Percentiles rank a stretch among this genome's conserved stretches.
These are phyloP conservation scores for Ocimum tenuiflorum DNA, from an alignment of 257 asterid species.

Conservation along the genomic window DNA sequence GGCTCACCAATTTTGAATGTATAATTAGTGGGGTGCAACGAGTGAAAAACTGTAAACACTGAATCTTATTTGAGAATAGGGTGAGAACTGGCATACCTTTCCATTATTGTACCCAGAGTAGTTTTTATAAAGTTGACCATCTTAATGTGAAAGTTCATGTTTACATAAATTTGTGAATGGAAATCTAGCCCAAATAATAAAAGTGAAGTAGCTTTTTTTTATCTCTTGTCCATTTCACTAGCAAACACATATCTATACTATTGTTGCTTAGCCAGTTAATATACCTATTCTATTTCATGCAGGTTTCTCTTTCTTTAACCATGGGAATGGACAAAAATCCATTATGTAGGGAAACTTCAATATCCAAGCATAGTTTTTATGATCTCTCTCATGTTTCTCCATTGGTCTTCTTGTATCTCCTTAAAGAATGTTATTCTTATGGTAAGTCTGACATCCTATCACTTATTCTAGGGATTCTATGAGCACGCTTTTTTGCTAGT, in stretches of 20 bases:
- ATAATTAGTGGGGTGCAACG: too few species aligned
- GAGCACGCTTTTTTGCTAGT: neutral
- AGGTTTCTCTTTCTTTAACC: constrained; percentile 29
- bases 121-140: neutral
- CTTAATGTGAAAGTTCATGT: neutral
- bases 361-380: constrained; percentile 59
- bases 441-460: constrained; percentile 39
- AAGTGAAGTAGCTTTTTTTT: neutral
- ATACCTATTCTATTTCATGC: constrained; percentile 12
- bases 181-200: neutral
- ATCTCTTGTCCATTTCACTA: neutral
- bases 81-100: constrained; percentile 8
- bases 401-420: constrained; percentile 68
- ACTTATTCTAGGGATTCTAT: neutral
- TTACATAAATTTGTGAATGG: neutral
- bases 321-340: constrained; percentile 39
- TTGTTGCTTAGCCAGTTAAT: constrained; percentile 13
- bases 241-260: neutral
- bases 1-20: neutral
- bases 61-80: neutral
- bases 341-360: constrained; percentile 22
- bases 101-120: neutral
- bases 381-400: constrained; percentile 83
- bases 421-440: constrained; percentile 59
- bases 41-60: neutral